phyloP scores from a whole-genome alignment of 2,329 filamentous ascomycete species.

The Sclerotiophoma versabilis region DNA sequence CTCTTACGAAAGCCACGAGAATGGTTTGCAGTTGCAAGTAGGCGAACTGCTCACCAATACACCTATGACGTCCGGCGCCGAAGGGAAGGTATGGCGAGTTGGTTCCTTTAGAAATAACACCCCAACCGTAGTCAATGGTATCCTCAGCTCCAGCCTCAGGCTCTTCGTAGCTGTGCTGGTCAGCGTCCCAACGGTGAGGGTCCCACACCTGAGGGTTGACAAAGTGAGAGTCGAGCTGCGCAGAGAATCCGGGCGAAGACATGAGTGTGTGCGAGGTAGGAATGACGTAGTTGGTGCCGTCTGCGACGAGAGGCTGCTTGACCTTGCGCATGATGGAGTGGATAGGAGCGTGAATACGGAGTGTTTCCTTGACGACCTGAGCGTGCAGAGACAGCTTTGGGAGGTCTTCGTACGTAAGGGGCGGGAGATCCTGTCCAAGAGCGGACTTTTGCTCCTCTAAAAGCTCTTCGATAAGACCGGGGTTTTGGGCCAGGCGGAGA shows the following conservation, averaged over 20 bases:
- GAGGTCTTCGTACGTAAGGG: constrained; percentile 78
- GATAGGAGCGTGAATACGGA: constrained; percentile 89
- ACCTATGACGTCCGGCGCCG: constrained; percentile 89
- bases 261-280: constrained; percentile 83
- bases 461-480: constrained; percentile 80
- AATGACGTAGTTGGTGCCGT: constrained; percentile 82
- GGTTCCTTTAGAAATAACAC: constrained; percentile 88
- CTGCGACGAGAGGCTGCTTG: constrained; percentile 83
- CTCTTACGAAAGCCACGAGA: constrained; percentile 74
- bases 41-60: constrained; percentile 96
- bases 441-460: constrained; percentile 79
- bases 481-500: constrained; percentile 77
- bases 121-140: constrained; percentile 93
- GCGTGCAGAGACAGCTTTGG: constrained; percentile 81
- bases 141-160: constrained; percentile 61
- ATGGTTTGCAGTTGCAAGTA: constrained; percentile 92
- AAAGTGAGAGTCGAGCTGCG: constrained; percentile 76
- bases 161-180: constrained; percentile 54
- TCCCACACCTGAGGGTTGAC: constrained; percentile 84
- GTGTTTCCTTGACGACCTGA: constrained; percentile 88
- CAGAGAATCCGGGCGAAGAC: constrained; percentile 83
- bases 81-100: constrained; percentile 92
- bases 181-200: constrained; percentile 86
- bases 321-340: constrained; percentile 95
- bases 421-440: constrained; percentile 76